These are phyloP conservation scores for Epichloe festucae DNA, from an alignment of 2,329 filamentous ascomycete genomes.

Conservation along the genomic window DNA sequence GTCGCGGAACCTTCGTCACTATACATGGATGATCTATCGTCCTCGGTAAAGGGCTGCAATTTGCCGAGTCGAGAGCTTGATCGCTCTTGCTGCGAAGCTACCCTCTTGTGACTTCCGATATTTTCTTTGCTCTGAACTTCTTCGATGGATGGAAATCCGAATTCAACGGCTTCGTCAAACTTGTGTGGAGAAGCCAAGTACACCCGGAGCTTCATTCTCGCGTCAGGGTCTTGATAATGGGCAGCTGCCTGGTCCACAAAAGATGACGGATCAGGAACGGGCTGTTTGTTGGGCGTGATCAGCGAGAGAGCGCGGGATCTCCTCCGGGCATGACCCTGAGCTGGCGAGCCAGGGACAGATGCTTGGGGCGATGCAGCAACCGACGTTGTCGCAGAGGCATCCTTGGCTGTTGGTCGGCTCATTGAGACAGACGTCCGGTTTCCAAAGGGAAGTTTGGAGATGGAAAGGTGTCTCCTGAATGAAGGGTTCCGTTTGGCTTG, in stretches of 20 bases:
- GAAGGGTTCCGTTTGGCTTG: constrained; percentile 40
- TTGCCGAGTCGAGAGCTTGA: constrained; percentile 31
- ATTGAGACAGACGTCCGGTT: constrained; percentile 37
- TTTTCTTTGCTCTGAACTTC: constrained; percentile 21
- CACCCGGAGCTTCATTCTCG: constrained; percentile 74
- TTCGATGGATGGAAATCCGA: constrained; percentile 67
- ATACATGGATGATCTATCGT: constrained; percentile 43
- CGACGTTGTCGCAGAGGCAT: constrained; percentile 20
- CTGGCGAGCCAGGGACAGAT: constrained; percentile 11
- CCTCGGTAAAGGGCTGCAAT: constrained; percentile 43
- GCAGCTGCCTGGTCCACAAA: constrained; percentile 57
- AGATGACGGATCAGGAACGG: constrained; percentile 11
- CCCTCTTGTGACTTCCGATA: constrained; percentile 9
- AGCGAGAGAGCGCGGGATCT: constrained; percentile 44
- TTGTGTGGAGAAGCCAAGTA: constrained; percentile 85
- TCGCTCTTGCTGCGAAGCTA: constrained; percentile 14
- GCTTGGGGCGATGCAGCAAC: constrained; percentile 12
- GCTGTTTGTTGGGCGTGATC: constrained; percentile 34
- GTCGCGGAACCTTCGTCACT: constrained; percentile 41
- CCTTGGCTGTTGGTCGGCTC: constrained; percentile 34
- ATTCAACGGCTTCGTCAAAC: constrained; percentile 90
- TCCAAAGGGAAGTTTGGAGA: constrained; percentile 50
- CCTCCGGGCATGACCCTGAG: constrained; percentile 28
- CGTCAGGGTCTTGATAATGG: constrained; percentile 84
- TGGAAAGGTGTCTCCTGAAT: constrained; percentile 59